Percentiles rank a stretch among this genome's conserved stretches.
Conservation (phyloP, 2,329 filamentous ascomycete species). For the Microdochium nivale region DNA sequence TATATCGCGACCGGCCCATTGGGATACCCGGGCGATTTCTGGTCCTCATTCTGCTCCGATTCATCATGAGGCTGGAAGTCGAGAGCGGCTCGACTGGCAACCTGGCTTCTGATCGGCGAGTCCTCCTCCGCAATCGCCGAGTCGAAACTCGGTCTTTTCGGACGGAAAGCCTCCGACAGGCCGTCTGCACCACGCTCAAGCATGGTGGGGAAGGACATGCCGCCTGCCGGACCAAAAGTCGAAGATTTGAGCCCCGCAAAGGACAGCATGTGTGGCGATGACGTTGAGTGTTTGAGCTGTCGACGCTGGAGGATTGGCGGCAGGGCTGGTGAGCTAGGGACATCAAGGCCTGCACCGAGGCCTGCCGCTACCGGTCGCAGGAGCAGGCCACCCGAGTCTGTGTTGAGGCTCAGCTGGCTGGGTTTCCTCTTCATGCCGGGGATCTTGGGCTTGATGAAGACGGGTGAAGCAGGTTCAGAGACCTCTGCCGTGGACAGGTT, state of each 20-base stretch:
- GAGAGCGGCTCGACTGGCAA: slow-evolving; percentile 50
- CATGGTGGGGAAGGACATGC: slow-evolving; percentile 56
- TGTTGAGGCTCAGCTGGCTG: slow-evolving; percentile 71
- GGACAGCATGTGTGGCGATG: slow-evolving; percentile 58
- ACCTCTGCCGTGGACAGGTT: slow-evolving; percentile 39
- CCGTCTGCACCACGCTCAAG: slow-evolving; percentile 51
- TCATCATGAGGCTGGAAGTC: slow-evolving; percentile 53
- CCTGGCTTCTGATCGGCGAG: slow-evolving; percentile 51
- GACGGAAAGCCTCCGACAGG: slow-evolving; percentile 48
- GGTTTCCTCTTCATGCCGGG: slow-evolving; percentile 65
- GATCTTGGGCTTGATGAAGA: slow-evolving; percentile 73
- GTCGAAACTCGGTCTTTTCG: slow-evolving; percentile 33
- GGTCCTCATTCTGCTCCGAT: slow-evolving; percentile 66
- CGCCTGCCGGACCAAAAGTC: slow-evolving; percentile 51
- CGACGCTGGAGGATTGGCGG: slow-evolving; percentile 53
- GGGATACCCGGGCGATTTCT: slow-evolving; percentile 75
- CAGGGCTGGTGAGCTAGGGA: slow-evolving; percentile 46
- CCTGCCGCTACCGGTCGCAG: slow-evolving; percentile 28
- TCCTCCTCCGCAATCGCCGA: slow-evolving; percentile 44
- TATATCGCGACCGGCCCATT: slow-evolving; percentile 78
- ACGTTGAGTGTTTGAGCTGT: slow-evolving; percentile 58
- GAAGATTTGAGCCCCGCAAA: slow-evolving; percentile 40
- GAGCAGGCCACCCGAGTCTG: slow-evolving; percentile 50
- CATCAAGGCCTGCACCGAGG: slow-evolving; percentile 39
- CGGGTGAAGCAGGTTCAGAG: slow-evolving; percentile 63